phyloP scores from a whole-genome alignment of 2,329 filamentous ascomycete species.

The Botrytis cinerea region DNA sequence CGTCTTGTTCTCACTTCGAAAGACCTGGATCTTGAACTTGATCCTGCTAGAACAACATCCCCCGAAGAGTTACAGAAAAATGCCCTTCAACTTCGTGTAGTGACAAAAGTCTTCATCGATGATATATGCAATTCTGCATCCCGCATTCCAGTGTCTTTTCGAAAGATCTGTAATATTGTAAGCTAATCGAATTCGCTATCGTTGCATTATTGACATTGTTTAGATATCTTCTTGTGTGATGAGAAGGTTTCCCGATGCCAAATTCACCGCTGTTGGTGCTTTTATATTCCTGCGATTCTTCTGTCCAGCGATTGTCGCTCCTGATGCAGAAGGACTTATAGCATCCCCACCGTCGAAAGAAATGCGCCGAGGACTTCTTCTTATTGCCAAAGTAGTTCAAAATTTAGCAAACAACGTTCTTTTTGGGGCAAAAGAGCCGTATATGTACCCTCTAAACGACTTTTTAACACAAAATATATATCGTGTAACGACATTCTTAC shows the following conservation, averaged over 20 bases:
- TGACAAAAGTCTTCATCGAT: slow-evolving; percentile 71
- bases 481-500: slow-evolving; percentile 64
- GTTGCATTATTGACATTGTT: slow-evolving; percentile 1
- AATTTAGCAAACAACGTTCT: slow-evolving; percentile 72
- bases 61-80: slow-evolving; percentile 67
- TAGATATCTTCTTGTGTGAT: slow-evolving; percentile 65
- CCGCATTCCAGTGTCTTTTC: slow-evolving; percentile 63
- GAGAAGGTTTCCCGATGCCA: slow-evolving; percentile 65
- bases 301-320: slow-evolving; percentile 70
- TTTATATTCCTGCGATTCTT: slow-evolving; percentile 74
- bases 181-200: slow-evolving; percentile 39
- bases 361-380: slow-evolving; percentile 66
- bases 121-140: slow-evolving; percentile 65
- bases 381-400: slow-evolving; percentile 72
- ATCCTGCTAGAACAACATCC: slow-evolving; percentile 61
- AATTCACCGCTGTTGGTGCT: slow-evolving; percentile 70
- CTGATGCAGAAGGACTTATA: slow-evolving; percentile 67
- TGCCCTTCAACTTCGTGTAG: slow-evolving; percentile 63
- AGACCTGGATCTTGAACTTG: slow-evolving; percentile 67
- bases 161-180: slow-evolving; percentile 67
- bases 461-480: slow-evolving; percentile 70
- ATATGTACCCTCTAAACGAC: slow-evolving; percentile 71
- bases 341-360: slow-evolving; percentile 63
- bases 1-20: slow-evolving; percentile 66
- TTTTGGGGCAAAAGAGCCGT: slow-evolving; percentile 71